Conservation (phyloP, 2,329 filamentous ascomycete genomes). For the Fusarium tricinctum region DNA sequence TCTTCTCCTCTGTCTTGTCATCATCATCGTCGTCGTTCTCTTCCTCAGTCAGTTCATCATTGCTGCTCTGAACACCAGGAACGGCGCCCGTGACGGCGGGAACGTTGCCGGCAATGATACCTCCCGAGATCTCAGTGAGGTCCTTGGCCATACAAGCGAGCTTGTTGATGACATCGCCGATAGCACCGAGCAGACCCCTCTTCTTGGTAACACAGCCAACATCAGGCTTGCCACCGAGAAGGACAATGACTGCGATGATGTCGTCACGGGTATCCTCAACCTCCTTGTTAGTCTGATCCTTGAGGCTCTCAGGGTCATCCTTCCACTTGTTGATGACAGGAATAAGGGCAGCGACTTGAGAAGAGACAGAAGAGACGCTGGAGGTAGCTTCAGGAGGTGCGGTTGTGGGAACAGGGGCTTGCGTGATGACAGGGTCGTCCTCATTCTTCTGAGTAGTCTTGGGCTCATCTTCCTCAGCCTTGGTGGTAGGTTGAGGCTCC, state of each 20-base stretch:
- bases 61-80: slow-evolving; percentile 12
- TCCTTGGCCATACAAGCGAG: slow-evolving; percentile 32
- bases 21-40: slow-evolving; percentile 10
- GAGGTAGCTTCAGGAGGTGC: slow-evolving; percentile 34
- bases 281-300: slow-evolving; percentile 29
- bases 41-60: slow-evolving; percentile 29
- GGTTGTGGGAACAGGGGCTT: slow-evolving; percentile 23
- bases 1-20: slow-evolving; percentile 19
- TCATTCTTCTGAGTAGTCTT: slow-evolving; percentile 22
- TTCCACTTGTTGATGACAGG: slow-evolving; percentile 38
- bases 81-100: slow-evolving; percentile 23
- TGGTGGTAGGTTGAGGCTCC: neutral
- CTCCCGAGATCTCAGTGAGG: slow-evolving; percentile 18
- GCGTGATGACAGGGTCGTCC: slow-evolving; percentile 13
- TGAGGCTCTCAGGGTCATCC: slow-evolving; percentile 12
- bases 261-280: slow-evolving; percentile 27
- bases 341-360: slow-evolving; percentile 25
- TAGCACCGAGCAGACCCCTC: slow-evolving; percentile 29
- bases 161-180: slow-evolving; percentile 35
- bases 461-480: slow-evolving; percentile 4
- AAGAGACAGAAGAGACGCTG: slow-evolving; percentile 27
- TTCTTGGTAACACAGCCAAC: slow-evolving; percentile 24
- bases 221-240: slow-evolving; percentile 21
- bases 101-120: slow-evolving; percentile 25
- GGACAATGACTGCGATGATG: slow-evolving; percentile 17